Evolutionary conservation across 257 asterid genomes (phyloP).

Genomic region (Solanum corneliomulleri): DNA sequence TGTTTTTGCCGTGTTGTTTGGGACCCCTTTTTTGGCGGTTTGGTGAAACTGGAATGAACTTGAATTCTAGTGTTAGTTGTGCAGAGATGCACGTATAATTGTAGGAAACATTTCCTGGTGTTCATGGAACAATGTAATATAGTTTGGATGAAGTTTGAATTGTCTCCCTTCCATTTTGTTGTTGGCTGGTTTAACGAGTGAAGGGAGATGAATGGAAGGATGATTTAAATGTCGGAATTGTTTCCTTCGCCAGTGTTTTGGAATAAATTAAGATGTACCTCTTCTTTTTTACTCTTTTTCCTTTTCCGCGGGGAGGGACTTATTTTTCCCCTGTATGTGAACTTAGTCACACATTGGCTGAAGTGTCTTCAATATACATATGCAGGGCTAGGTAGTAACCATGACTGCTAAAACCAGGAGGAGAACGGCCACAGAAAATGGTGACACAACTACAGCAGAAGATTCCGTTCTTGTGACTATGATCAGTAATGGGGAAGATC

Average conservation of each 20-base stretch:
- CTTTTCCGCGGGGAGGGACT: neutral
- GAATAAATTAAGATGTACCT: neutral
- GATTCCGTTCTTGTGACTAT: conserved; percentile 77
- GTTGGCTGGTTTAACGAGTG: neutral
- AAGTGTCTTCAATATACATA: neutral
- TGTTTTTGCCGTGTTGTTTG: neutral
- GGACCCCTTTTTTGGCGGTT: neutral
- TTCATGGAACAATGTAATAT: neutral
- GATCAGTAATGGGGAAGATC: conserved; percentile 78
- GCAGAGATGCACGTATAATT: neutral
- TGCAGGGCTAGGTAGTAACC: conserved; percentile 2
- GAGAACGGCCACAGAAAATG: conserved; percentile 54
- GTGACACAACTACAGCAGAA: conserved; percentile 43
- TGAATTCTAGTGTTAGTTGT: neutral
- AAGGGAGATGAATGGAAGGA: neutral
- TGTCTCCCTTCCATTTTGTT: neutral
- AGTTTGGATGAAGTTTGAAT: neutral
- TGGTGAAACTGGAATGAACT: neutral
- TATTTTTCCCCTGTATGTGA: neutral
- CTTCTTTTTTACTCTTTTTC: neutral
- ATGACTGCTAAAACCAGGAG: conserved; percentile 62
- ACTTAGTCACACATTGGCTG: neutral
- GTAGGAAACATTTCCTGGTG: neutral
- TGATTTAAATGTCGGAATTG: neutral
- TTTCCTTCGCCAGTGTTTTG: neutral